Base-by-base conservation (phyloP, 2,329 filamentous ascomycete genomes). In the Neonectria coccinea region DNA sequence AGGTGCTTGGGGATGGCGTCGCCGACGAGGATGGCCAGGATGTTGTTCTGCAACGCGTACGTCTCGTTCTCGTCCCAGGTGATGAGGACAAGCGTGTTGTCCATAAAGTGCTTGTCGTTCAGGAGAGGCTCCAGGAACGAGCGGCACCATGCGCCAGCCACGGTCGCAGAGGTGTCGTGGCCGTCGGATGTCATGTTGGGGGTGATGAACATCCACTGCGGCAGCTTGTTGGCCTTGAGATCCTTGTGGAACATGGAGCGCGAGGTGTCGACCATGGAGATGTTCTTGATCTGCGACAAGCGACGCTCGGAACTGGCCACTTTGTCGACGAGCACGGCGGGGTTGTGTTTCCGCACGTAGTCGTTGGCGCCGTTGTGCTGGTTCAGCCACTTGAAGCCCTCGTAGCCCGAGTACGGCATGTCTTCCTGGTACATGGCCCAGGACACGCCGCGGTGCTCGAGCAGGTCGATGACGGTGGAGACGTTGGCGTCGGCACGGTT, bases 321-420 rank as follows among this genome's bases (percentile, higher is more conserved):
- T 39, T 86, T 87, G 75, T 93, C 85, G 79, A 88, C 92, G 59
- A 91, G 82, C 61, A 94, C 81, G 16, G 84, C 79, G 52, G 86
- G 82, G 78, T 94, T 93, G 81, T 96, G 92, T 81, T 96, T 95
- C 74, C 93, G 89, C 8, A 95, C 92, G 75, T 96, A 96, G 80
- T 91, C 88, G 73, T 94, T 92, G 53, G 85, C 84, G 31, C 86
- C 85, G 3, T 85, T 92, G 70, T 87, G 66, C 68, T 88, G 88
- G 78, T 93, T 93, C 60, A 87, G 83, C 76, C 82, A 92, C 0
- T 79, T 81, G 39, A 78, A 77, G 25, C 91, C 92, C 76, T 92
- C 85, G 79, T 88, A 95, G 12, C 92, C 92, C 2, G 87, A 83
- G 78, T 89, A 93, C 2, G 92, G 92, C 84, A 91, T 85, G 73